Evolutionary conservation across 192 early-diverging fungal species (phyloP).

Genomic region (Allomyces arbusculus): DNA sequence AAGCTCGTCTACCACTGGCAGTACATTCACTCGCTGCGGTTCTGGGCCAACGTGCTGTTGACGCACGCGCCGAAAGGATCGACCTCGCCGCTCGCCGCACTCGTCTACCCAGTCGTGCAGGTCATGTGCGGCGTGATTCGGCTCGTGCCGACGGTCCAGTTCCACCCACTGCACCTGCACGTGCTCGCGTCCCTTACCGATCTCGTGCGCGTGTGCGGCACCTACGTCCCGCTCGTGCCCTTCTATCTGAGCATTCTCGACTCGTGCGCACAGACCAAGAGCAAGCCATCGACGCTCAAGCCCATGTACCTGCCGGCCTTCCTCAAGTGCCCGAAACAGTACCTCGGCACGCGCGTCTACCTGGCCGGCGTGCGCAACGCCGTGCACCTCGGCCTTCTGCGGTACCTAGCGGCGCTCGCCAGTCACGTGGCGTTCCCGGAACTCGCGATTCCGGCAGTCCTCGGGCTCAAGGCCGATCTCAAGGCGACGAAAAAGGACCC

Average conservation of each 20-base stretch:
- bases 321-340: conserved; percentile 63
- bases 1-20: conserved; percentile 94
- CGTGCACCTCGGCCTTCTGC: conserved; percentile 45
- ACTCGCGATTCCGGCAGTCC: conserved; percentile 62
- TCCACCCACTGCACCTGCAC: conserved; percentile 84
- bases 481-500: conserved; percentile 53
- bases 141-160: conserved; percentile 73
- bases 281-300: conserved; percentile 61
- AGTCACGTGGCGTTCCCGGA: conserved; percentile 87
- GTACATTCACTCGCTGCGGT: conserved; percentile 74
- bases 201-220: conserved; percentile 43
- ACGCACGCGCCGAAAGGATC: conserved; percentile 35
- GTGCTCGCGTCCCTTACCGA: conserved; percentile 51
- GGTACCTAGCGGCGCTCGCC: conserved; percentile 50
- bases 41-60: conserved; percentile 69
- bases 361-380: conserved; percentile 65
- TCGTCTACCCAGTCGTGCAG: conserved; percentile 81
- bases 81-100: conserved; percentile 26
- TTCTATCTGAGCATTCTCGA: conserved; percentile 68
- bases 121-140: conserved; percentile 49
- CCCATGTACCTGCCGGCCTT: conserved; percentile 55
- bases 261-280: conserved; percentile 42
- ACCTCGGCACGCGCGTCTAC: conserved; percentile 67
- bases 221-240: conserved; percentile 67
- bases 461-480: conserved; percentile 65